Base-by-base conservation (phyloP, 169 alveolate species). In the Plasmodium berghei region DNA sequence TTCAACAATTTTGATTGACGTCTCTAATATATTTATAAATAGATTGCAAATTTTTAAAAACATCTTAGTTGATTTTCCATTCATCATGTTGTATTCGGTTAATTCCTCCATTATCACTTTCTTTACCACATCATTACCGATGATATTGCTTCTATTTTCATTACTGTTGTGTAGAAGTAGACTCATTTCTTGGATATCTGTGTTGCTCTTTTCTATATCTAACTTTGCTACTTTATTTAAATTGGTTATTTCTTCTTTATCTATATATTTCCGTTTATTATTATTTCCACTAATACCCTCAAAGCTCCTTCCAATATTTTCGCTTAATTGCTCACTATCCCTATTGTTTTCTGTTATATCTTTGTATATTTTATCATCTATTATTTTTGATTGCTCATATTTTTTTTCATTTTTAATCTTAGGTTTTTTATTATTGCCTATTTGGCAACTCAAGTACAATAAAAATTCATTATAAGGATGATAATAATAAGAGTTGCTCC, bases 401-500 rank as follows among this genome's bases (percentile, higher is more conserved):
- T 16, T 16, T 67, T 67, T 55, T 62, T 16, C 72, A 5, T 55
- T 3, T 14, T 16, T 20, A n/a, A 16, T 80, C 56, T 69, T 28
- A 10, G 12, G 48, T 49, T 80, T 80, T 54, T 80, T 58, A 14
- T 80, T 80, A 55, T 40, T 80, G 10, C 90, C 90, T 18, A 80
- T 49, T 80, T 66, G 77, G 63, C 90, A 80, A 42, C 61, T 80
- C 18, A 72, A 67, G 46, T 67, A 80, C 22, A 80, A 62, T 46
- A 80, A 54, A 34, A 86, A 86, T 24, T 86, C 52, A 20, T 48
- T 69, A 70, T 71, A 86, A 8, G 91, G 91, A 28, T 86, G 91
- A 46, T 86, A 70, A 54, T 86, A 86, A 71, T 86, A 52, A 58
- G 9, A 14, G 28, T 72, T 16, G 1, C 26, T 42, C n/a, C 55